Conservation (phyloP, 2,329 filamentous ascomycete species). For the Neopestalotiopsis clavispora region DNA sequence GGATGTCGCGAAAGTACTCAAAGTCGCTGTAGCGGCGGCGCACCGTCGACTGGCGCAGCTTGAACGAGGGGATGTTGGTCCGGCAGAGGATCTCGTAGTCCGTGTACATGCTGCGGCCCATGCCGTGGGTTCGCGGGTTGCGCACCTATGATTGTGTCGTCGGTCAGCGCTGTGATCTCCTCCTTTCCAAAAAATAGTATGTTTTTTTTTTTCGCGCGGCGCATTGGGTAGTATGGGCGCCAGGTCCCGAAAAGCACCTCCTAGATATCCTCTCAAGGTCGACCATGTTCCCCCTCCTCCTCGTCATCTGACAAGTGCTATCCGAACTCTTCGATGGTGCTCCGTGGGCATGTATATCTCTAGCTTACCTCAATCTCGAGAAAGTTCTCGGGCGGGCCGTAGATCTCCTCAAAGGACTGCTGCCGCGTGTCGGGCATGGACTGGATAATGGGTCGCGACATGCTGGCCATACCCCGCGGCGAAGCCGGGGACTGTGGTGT, state of each 20-base stretch:
- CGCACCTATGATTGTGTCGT: conserved; percentile 65
- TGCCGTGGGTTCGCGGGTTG: conserved; percentile 92
- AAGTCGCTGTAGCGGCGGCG: conserved; percentile 97
- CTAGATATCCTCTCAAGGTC: too few relatives aligned
- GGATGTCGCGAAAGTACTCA: conserved; percentile 97
- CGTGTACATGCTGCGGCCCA: conserved; percentile 95
- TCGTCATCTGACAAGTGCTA: background rate
- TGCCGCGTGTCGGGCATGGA: conserved; percentile 76
- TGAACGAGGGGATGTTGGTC: conserved; percentile 99
- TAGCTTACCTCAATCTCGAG: conserved; percentile 86
- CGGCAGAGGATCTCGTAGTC: conserved; percentile 98
- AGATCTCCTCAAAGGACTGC: conserved; percentile 99
- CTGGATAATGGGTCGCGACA: conserved; percentile 63
- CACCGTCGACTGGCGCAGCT: conserved; percentile 86
- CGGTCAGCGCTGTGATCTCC: background rate
- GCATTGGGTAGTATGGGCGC: background rate
- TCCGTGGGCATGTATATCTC: conserved; percentile 24
- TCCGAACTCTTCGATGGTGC: background rate
- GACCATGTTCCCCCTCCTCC: background rate
- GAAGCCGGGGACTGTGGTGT: conserved; percentile 18
- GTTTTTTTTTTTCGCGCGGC: background rate
- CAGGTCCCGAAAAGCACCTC: background rate
- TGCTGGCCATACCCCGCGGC: conserved; percentile 35
- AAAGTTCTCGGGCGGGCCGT: conserved; percentile 97
- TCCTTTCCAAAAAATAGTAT: background rate